phyloP scores from a whole-genome alignment of 2,329 filamentous ascomycete genomes.

The Pyricularia pennisetigena region DNA sequence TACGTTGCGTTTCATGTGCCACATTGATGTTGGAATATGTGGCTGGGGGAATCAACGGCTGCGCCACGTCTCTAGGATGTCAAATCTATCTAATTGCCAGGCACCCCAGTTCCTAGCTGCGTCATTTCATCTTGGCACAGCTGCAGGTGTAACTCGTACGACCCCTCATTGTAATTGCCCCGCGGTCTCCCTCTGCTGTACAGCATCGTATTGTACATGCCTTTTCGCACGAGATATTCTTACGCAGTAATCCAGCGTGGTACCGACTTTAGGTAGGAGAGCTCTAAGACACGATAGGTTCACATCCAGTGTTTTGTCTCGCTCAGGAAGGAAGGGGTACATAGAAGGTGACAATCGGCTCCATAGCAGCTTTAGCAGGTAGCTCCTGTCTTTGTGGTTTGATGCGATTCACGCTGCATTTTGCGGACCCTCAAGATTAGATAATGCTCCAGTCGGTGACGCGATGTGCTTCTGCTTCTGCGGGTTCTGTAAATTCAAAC shows the following conservation, averaged over 20 bases:
- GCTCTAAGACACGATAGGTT: background rate
- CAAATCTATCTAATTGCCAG: background rate
- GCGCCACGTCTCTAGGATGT: background rate
- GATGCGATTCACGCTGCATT: background rate
- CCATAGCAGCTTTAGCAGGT: background rate
- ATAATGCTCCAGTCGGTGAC: background rate
- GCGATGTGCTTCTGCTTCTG: background rate
- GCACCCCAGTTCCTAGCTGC: background rate
- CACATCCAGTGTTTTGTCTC: background rate
- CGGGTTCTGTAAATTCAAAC: background rate
- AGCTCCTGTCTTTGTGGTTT: background rate
- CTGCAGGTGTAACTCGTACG: background rate
- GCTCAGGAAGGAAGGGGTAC: background rate
- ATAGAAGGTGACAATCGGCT: background rate
- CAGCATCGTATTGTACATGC: background rate
- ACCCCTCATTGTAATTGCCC: background rate
- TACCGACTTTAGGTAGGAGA: background rate
- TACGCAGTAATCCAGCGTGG: no score
- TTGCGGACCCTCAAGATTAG: background rate
- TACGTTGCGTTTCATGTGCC: conserved; percentile 6
- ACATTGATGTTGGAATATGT: background rate
- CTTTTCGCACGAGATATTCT: background rate
- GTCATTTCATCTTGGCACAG: background rate
- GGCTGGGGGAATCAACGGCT: background rate
- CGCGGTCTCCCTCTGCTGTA: background rate